A percentile compares a stretch with the other conserved stretches of the same genome.
phyloP scores from a whole-genome alignment of 1,284 basidiomycete genomes.

The Hortiboletus rubellus region DNA sequence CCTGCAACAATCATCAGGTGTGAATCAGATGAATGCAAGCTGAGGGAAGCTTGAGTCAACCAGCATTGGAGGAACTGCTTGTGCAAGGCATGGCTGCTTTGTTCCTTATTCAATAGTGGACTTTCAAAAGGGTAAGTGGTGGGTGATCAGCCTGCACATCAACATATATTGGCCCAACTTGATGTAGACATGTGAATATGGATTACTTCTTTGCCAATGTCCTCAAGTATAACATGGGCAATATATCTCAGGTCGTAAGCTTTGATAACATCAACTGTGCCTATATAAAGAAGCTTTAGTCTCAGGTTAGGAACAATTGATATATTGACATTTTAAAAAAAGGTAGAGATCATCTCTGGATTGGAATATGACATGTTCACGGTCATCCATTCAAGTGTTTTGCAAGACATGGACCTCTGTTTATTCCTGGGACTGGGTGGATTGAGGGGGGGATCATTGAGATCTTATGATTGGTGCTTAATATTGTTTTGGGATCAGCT shows the following conservation, averaged over 20 bases:
- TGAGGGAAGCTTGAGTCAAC: conserved; percentile 7
- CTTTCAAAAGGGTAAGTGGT: conserved; percentile 11
- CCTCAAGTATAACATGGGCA: neutral
- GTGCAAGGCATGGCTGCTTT: conserved; percentile 21
- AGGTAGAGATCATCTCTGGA: neutral
- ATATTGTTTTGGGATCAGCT: conserved; percentile 1
- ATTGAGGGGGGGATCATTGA: conserved; percentile 1
- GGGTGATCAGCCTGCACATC: too few species aligned
- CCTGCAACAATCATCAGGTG: conserved; percentile 13
- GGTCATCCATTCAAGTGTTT: conserved; percentile 11
- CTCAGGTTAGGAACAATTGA: too few species aligned
- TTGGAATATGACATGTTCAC: conserved; percentile 17
- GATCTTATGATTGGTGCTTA: conserved; percentile 3
- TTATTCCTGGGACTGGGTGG: neutral
- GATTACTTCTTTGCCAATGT: conserved; percentile 19
- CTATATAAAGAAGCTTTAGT: conserved; percentile 6
- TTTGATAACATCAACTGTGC: conserved; percentile 19
- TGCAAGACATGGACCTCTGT: neutral
- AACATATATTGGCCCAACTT: too few species aligned
- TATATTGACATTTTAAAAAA: too few species aligned
- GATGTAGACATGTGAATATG: conserved; percentile 22
- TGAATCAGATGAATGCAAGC: conserved; percentile 4
- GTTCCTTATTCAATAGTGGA: conserved; percentile 11
- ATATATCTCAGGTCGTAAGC: neutral
- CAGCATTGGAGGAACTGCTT: conserved; percentile 20